phyloP scores from a whole-genome alignment of 129 eudicot species.

The Dittrichia graveolens region DNA sequence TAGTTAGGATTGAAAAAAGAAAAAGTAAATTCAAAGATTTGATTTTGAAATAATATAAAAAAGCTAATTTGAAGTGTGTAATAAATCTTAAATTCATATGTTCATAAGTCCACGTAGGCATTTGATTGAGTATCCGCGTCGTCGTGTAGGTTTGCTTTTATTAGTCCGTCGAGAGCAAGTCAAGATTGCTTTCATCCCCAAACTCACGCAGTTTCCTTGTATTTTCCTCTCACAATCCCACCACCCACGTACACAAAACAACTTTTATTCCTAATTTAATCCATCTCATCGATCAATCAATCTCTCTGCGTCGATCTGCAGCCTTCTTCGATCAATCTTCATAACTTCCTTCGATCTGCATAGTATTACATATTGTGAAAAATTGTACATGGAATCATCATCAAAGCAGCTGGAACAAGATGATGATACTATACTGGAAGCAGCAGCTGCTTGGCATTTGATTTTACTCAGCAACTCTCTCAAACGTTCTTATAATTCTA shows the following conservation, averaged over 20 bases:
- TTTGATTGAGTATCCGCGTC: slow-evolving; percentile 25
- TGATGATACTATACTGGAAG: slow-evolving; percentile 11
- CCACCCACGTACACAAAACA: neutral
- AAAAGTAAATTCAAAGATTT: no score
- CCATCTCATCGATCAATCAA: neutral
- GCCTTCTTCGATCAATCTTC: no score
- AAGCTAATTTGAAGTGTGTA: no score
- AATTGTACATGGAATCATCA: neutral
- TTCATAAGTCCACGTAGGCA: neutral
- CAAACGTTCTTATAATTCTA: neutral
- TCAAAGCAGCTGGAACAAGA: neutral
- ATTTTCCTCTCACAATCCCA: slow-evolving; percentile 31
- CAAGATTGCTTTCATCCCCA: slow-evolving; percentile 10
- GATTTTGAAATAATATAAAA: no score
- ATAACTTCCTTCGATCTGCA: no score
- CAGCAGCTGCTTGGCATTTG: slow-evolving; percentile 39
- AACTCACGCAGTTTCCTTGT: slow-evolving; percentile 18
- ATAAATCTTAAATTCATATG: no score
- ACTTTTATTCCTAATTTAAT: neutral
- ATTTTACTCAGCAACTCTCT: slow-evolving; percentile 27
- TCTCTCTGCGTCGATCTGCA: neutral
- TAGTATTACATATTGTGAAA: no score
- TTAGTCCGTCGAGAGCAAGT: neutral
- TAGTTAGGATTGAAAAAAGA: no score
- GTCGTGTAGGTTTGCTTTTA: neutral